phyloP scores from a whole-genome alignment of 2,329 filamentous ascomycete genomes.

The Botryotinia calthae region DNA sequence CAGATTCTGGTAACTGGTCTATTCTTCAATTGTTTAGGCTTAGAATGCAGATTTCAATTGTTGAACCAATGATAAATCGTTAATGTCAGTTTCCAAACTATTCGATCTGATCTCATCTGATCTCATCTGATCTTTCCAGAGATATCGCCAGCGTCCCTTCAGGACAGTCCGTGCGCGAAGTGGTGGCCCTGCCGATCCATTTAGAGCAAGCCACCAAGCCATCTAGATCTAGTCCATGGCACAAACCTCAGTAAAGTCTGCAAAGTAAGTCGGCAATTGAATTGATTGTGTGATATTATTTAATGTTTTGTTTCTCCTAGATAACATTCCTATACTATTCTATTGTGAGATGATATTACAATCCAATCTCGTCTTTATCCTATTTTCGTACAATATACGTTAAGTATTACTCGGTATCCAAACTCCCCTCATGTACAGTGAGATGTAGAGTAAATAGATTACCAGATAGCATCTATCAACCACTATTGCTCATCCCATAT shows the following conservation, averaged over 20 bases:
- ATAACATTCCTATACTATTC: background rate
- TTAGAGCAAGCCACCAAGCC: no score
- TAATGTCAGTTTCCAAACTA: background rate
- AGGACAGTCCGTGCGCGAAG: no score
- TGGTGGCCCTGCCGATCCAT: no score
- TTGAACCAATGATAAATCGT: no score
- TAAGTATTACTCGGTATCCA: background rate
- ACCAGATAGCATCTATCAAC: background rate
- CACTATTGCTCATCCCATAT: background rate
- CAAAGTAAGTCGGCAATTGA: no score
- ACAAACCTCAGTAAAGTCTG: no score
- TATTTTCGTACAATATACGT: background rate
- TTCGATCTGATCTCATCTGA: background rate
- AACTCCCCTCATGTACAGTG: background rate
- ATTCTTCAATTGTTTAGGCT: no score
- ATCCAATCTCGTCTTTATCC: background rate
- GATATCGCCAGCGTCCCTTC: no score
- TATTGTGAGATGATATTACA: background rate
- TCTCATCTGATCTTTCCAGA: background rate
- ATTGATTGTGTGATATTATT: background rate
- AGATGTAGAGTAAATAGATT: background rate
- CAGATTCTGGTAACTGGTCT: no score
- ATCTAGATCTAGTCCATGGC: no score
- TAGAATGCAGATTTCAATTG: no score
- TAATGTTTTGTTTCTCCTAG: background rate